phyloP scores from a whole-genome alignment of 1,284 basidiomycete species.

The Trametes versicolor region DNA sequence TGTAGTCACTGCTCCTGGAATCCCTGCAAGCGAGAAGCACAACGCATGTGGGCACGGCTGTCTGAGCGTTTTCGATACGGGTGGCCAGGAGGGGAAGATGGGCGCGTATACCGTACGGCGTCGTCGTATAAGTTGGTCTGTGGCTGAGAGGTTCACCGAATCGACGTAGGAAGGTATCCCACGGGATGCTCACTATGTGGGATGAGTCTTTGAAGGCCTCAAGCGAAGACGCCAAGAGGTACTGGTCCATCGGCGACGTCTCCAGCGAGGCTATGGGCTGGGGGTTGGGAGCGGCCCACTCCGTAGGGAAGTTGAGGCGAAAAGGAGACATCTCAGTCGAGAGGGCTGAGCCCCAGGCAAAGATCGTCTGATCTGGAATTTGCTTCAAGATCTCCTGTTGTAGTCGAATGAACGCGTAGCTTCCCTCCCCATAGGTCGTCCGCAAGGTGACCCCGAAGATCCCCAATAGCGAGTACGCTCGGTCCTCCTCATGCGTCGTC shows the following conservation, averaged over 20 bases:
- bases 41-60: constrained; percentile 16
- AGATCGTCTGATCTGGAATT: constrained; percentile 24
- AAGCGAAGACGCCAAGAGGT: constrained; percentile 20
- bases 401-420: constrained; percentile 23
- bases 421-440: constrained; percentile 23
- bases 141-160: constrained; percentile 1
- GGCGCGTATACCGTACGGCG: constrained; percentile 26
- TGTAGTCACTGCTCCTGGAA: background rate
- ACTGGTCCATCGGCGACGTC: constrained; percentile 2
- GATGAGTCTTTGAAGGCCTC: constrained; percentile 18
- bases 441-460: constrained; percentile 23
- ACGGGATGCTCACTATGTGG: constrained; percentile 1
- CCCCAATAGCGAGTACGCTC: constrained; percentile 25
- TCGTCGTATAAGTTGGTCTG: constrained; percentile 16
- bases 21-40: constrained; percentile 27
- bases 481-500: constrained; percentile 19
- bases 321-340: background rate
- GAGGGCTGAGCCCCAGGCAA: constrained; percentile 18
- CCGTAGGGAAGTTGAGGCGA: background rate
- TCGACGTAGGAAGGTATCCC: constrained; percentile 7
- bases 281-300: background rate
- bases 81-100: constrained; percentile 22
- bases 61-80: background rate
- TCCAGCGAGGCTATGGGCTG: background rate
- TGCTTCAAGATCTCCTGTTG: constrained; percentile 25